Evolutionary conservation across 176 grass and related monocot species (phyloP).

Genomic region (Poa annua): DNA sequence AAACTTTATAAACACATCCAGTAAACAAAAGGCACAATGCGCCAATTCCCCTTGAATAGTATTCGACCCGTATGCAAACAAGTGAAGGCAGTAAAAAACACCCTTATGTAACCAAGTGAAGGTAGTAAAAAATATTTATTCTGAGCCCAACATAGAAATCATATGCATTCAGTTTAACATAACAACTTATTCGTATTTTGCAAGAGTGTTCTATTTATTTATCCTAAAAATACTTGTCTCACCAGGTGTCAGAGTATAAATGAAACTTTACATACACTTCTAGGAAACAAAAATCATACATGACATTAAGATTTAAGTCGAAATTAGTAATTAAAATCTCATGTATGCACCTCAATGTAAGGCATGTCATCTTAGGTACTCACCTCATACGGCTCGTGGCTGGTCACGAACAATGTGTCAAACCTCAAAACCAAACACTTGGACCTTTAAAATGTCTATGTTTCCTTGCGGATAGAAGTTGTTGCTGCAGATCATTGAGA

Average conservation of each 20-base stretch:
- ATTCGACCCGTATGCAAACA: conserved; percentile 67
- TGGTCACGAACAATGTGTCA: conserved; percentile 91
- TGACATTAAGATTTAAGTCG: not conserved
- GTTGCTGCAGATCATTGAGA: conserved; percentile 70
- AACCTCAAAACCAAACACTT: conserved; percentile 75
- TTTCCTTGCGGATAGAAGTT: conserved; percentile 82
- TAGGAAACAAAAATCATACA: not conserved
- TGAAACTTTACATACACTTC: not conserved
- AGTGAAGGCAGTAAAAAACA: conserved; percentile 27
- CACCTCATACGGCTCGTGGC: conserved; percentile 91
- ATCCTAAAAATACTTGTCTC: too few species aligned
- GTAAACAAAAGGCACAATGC: conserved; percentile 53
- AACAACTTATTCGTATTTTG: not conserved
- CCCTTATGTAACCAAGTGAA: not conserved
- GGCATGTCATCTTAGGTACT: conserved; percentile 19
- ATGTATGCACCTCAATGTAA: not conserved
- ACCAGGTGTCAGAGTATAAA: not conserved
- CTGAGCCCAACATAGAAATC: not conserved
- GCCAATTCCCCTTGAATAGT: conserved; percentile 90
- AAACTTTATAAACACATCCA: not conserved
- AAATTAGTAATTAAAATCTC: not conserved
- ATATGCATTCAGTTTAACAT: not conserved
- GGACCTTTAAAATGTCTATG: conserved; percentile 94
- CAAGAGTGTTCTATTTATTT: too few species aligned
- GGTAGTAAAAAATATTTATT: not conserved